Evolutionary conservation across 2,329 filamentous ascomycete genomes (phyloP).

Genomic region (Grosmannia huntii): DNA sequence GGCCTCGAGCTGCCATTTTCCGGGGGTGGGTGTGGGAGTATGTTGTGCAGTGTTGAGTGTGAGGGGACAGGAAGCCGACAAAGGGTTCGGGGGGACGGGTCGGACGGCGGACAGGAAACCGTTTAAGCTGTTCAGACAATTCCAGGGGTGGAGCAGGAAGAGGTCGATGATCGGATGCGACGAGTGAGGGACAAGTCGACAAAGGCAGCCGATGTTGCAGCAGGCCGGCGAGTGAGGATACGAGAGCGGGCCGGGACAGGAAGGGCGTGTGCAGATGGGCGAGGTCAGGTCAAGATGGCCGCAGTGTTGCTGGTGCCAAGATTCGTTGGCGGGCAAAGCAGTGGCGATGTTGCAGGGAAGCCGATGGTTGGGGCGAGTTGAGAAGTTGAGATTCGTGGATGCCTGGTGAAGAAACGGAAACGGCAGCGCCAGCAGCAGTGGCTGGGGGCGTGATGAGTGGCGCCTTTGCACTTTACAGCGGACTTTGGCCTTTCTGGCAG

Average conservation of each 20-base stretch:
- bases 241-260: no score
- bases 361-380: not conserved
- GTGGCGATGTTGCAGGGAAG: not conserved
- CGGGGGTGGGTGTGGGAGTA: not conserved
- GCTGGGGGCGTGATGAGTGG: not conserved
- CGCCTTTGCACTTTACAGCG: no score
- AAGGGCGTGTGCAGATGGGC: no score
- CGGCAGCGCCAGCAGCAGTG: not conserved
- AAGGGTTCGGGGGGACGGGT: not conserved
- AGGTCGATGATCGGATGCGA: no score
- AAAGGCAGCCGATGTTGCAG: no score
- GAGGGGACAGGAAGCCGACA: not conserved
- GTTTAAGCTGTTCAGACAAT: no score
- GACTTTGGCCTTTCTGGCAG: no score
- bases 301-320: no score
- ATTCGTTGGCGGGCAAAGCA: not conserved
- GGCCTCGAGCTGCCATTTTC: conserved; percentile 70
- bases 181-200: not conserved
- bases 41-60: not conserved
- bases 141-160: no score
- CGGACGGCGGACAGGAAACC: no score
- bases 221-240: no score
- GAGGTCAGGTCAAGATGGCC: no score
- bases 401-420: not conserved
- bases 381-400: not conserved